Base-by-base conservation (phyloP, 352 stramenopile genomes). In the Globisporangium ultimum region DNA sequence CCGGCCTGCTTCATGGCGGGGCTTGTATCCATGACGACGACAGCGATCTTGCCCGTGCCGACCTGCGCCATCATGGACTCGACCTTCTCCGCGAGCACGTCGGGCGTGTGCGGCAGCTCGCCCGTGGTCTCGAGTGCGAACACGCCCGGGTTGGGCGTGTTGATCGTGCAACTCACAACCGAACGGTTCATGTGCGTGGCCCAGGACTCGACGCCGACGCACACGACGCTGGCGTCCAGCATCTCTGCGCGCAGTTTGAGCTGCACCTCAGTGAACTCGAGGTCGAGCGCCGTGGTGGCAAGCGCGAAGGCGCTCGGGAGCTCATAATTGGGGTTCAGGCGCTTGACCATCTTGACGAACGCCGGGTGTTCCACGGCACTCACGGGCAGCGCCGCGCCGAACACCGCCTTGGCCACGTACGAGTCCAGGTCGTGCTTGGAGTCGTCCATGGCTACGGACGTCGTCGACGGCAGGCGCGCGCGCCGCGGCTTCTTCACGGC, bases 291-390 rank as follows among this genome's bases (percentile, higher is more conserved):
- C 12, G 74, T 66, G 38, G 76, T 87, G 21, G 72, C 64, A 21
- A 89, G 67, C 38, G 67, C 58, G 42, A 80, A 81, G 0, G 74
- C 75, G 55, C 74, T 83, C 3, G 76, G 76, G 2, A 72, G 60
- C 8, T 82, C 75, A 63, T 88, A 87, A 32, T 48, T 36, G 3
- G 76, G 69, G 42, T 74, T 71, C 65, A 89, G 63, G 17, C 72
- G 72, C 66, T 89, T 89, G 34, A 89, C 61, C 60, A 92, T 59
- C 56, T 84, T 72, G 43, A 73, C 61, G 60, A 92, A 92, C 22
- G 68, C 66, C 47, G 78, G 51, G 61, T 81, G 68, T 55, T 89
- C 82, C n/a, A 89, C 70, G 4, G 76, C 70, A 7, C 54, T 54
- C n/a, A 91, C 75, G 0, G 80, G 68, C 20, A 88, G 51, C n/a